These are phyloP conservation scores for Lentinula aciculospora DNA, from an alignment of 768 basidiomycete species.

Conservation along the genomic window DNA sequence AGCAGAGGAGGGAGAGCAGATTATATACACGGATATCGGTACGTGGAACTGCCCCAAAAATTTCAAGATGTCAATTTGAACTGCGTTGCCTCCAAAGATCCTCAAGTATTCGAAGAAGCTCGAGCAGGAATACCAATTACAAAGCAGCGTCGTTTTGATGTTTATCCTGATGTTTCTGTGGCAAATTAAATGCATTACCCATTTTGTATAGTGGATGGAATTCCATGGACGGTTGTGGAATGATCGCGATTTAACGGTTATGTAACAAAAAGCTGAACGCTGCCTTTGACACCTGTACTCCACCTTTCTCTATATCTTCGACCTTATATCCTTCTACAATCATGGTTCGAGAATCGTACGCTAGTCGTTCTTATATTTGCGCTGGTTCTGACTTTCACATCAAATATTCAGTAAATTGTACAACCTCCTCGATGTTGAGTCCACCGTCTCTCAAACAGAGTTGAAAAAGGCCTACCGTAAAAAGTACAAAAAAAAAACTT, in stretches of 20 bases:
- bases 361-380: background rate
- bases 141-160: slow-evolving; percentile 85
- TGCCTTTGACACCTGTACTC: background rate
- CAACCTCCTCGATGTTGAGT: slow-evolving; percentile 83
- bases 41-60: slow-evolving; percentile 21
- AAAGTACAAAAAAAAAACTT: slow-evolving; percentile 51
- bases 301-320: background rate
- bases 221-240: slow-evolving; percentile 7
- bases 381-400: background rate
- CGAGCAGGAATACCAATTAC: slow-evolving; percentile 90
- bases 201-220: slow-evolving; percentile 4
- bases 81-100: slow-evolving; percentile 23
- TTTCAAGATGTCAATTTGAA: too few relatives aligned
- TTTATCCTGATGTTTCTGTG: slow-evolving; percentile 68
- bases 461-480: slow-evolving; percentile 96
- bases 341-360: slow-evolving; percentile 9
- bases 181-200: slow-evolving; percentile 2
- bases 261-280: background rate
- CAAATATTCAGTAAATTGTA: slow-evolving; percentile 68
- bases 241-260: background rate
- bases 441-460: slow-evolving; percentile 75
- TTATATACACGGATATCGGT: slow-evolving; percentile 82
- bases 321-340: background rate
- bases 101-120: slow-evolving; percentile 56
- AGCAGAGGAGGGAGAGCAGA: slow-evolving; percentile 72